phyloP scores from a whole-genome alignment of 148 eudicot species.

The Linanthus parryae region DNA sequence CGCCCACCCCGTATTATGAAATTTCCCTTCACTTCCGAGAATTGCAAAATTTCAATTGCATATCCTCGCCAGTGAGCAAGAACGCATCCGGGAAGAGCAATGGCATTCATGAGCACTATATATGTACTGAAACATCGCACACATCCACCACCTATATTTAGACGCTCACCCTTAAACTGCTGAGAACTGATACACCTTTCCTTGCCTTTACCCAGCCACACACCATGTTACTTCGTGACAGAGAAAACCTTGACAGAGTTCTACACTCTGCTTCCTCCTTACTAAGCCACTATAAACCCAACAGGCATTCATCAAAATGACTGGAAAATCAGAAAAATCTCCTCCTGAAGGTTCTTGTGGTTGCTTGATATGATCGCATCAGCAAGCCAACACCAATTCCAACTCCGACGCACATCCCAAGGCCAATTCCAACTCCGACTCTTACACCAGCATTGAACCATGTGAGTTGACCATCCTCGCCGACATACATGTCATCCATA shows the following conservation, averaged over 20 bases:
- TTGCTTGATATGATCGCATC: conserved; percentile 47
- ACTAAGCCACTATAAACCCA: too few species aligned
- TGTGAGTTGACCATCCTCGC: conserved; percentile 63
- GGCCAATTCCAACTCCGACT: conserved; percentile 79
- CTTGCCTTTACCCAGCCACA: too few species aligned
- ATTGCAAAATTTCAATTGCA: too few species aligned
- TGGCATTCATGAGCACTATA: too few species aligned
- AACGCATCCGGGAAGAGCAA: too few species aligned
- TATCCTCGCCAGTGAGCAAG: too few species aligned
- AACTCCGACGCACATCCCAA: conserved; percentile 68
- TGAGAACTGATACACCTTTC: neutral
- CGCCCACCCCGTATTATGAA: too few species aligned
- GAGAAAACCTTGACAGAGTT: neutral
- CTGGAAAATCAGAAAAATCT: neutral
- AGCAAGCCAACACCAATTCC: conserved; percentile 72
- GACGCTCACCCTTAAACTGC: neutral
- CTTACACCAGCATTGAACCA: conserved; percentile 85
- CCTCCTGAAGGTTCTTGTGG: conserved; percentile 9
- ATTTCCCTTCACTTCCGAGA: too few species aligned
- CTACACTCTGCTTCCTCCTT: neutral
- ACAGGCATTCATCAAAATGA: neutral
- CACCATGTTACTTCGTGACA: too few species aligned
- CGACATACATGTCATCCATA: conserved; percentile 35
- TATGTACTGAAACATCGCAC: too few species aligned
- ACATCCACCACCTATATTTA: too few species aligned